These are phyloP conservation scores for Lactarius quietus DNA, from an alignment of 768 basidiomycete genomes.

Conservation along the genomic window DNA sequence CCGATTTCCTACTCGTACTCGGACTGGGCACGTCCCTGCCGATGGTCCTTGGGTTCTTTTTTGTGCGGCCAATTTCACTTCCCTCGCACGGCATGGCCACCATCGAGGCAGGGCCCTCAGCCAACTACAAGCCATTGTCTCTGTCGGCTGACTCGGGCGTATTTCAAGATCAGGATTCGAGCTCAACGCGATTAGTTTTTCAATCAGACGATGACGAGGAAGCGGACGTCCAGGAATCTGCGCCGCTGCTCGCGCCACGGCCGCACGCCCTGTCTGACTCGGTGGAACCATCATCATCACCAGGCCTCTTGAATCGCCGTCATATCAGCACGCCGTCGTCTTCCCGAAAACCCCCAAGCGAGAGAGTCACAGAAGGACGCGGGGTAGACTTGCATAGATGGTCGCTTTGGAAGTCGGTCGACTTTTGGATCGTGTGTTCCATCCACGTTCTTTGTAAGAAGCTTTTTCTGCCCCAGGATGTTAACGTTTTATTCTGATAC, in stretches of 20 bases:
- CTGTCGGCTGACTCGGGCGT: constrained; percentile 14
- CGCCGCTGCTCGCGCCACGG: neutral
- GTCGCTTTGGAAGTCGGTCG: constrained; percentile 45
- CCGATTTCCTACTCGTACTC: constrained; percentile 70
- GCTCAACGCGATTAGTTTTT: constrained; percentile 14
- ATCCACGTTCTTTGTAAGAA: constrained; percentile 52
- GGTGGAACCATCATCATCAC: constrained; percentile 14
- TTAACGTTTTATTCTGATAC: neutral
- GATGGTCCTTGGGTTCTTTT: constrained; percentile 73
- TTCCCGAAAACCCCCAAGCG: neutral
- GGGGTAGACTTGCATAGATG: constrained; percentile 52
- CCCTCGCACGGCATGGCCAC: constrained; percentile 35
- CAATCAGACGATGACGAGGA: constrained; percentile 5
- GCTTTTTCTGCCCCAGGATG: constrained; percentile 30
- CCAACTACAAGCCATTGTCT: constrained; percentile 26
- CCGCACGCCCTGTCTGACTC: constrained; percentile 4
- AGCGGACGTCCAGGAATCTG: constrained; percentile 6
- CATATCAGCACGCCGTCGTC: neutral
- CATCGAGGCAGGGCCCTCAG: constrained; percentile 28
- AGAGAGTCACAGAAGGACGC: constrained; percentile 28
- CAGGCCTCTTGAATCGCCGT: neutral
- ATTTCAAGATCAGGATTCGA: constrained; percentile 14
- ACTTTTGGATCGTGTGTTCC: constrained; percentile 62
- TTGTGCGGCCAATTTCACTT: constrained; percentile 67
- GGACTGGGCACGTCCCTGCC: constrained; percentile 75